Evolutionary conservation across 345 rosid species (phyloP).

Genomic region (Tarenaya hassleriana): DNA sequence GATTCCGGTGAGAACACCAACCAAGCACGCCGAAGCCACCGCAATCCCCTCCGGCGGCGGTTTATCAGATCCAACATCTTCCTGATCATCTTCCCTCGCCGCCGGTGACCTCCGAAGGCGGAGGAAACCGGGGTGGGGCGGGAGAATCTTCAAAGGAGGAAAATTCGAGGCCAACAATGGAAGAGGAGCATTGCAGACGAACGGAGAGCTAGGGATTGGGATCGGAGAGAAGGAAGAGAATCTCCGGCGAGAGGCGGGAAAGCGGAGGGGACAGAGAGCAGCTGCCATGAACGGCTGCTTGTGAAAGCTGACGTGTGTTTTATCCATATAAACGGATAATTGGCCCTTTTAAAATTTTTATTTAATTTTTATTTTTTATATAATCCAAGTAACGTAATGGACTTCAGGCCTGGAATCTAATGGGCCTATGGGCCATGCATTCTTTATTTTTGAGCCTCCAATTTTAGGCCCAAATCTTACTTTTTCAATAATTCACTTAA

Average conservation of each 20-base stretch:
- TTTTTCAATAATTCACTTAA: conserved; percentile 7
- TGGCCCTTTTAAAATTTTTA: conserved; percentile 2
- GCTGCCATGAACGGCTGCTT: conserved; percentile 31
- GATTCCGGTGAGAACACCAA: conserved; percentile 73
- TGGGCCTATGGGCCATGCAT: too few relatives aligned
- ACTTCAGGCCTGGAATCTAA: too few relatives aligned
- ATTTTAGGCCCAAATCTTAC: too few relatives aligned
- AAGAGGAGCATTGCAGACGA: not conserved
- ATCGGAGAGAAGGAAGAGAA: conserved; percentile 14
- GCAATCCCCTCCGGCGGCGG: conserved; percentile 22
- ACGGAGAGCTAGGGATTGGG: not conserved
- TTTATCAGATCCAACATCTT: conserved; percentile 12
- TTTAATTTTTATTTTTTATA: too few relatives aligned
- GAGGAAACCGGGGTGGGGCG: not conserved
- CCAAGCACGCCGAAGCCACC: conserved; percentile 56
- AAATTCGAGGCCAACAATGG: not conserved
- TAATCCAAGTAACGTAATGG: too few relatives aligned
- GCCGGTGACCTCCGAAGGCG: not conserved
- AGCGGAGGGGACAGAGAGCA: conserved; percentile 24
- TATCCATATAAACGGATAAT: conserved; percentile 22
- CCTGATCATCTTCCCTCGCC: conserved; percentile 20
- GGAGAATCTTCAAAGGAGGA: conserved; percentile 8
- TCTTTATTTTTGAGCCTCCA: too few relatives aligned
- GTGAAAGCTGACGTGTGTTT: conserved; percentile 22
- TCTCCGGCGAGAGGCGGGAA: conserved; percentile 12